phyloP scores from a whole-genome alignment of 148 eudicot genomes.

The Rhododendron griersonianum region DNA sequence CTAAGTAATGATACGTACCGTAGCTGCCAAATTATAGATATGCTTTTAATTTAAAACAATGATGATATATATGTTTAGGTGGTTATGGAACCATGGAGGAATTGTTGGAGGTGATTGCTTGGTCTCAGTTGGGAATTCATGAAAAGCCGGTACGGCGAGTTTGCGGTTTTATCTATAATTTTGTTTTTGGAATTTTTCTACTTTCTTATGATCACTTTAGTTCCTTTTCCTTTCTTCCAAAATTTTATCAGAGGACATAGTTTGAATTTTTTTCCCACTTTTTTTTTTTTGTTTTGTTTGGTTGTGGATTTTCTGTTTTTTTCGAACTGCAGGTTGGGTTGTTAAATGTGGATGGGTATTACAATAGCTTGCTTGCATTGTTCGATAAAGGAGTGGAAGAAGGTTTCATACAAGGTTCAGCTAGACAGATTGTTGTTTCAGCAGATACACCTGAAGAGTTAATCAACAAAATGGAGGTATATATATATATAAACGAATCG shows the following conservation, averaged over 20 bases:
- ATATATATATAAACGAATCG: not conserved
- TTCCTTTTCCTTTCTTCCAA: not conserved
- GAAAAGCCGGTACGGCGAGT: slow-evolving; percentile 53
- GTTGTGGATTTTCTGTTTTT: not conserved
- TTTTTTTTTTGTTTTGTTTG: too few relatives aligned
- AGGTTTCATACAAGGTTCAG: slow-evolving; percentile 63
- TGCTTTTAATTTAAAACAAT: not conserved
- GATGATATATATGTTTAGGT: slow-evolving; percentile 26
- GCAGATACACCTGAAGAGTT: slow-evolving; percentile 59
- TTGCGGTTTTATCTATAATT: too few relatives aligned
- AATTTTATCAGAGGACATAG: not conserved
- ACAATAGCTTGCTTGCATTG: slow-evolving; percentile 59
- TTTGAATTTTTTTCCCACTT: not conserved
- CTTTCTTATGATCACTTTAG: not conserved
- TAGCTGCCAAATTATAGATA: not conserved
- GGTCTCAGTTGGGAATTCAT: slow-evolving; percentile 86
- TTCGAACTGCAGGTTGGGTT: slow-evolving; percentile 54
- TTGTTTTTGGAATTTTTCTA: not conserved
- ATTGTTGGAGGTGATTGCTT: slow-evolving; percentile 60
- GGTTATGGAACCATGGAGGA: slow-evolving; percentile 94
- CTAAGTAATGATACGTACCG: not conserved
- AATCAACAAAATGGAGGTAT: slow-evolving; percentile 66
- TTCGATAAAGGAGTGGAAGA: slow-evolving; percentile 88
- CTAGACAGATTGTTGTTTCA: slow-evolving; percentile 58
- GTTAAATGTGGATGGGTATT: slow-evolving; percentile 76